Evolutionary conservation across 176 grass and related monocot species (phyloP), one percentile per base, ranked within the genome.

Genomic region (Elaeis guineensis): DNA sequence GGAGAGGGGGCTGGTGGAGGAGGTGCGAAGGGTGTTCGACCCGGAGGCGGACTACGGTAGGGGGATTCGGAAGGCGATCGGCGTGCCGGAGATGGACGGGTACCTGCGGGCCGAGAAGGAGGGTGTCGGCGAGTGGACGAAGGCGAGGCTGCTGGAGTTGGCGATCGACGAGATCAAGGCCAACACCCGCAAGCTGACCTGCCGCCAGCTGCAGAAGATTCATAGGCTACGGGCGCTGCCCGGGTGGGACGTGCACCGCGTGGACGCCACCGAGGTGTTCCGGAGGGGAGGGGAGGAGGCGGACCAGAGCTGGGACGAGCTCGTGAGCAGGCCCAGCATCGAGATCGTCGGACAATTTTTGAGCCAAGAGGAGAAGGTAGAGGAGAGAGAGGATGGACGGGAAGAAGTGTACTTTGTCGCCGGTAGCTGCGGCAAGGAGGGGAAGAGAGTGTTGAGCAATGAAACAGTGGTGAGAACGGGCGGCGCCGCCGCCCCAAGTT

Each of bases 221-320:
- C 62, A 53, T 23, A 50, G 76, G 2, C 77, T 85, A 3, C 57
- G 53, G 5, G 59, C 25, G 59, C 35, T 44, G 35, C 35, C 35
- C 2, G 35, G 80, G 30, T 86, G 83, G 83, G 26, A 15, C 21
- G 65, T 78, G 54, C 21, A 5, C 6, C 50, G 64, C 9, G 64
- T 86, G 6, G 78, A 88, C 72, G 79, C 85, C 49, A 88, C 79
- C 6, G 79, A 88, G 32, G 67, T 57, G 0, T 79, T 83, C 63
- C 30, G 52, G 23, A 6, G 3, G 50, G 22, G 60, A 2, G 72
- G 63, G 3, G 22, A 3, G 14, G 6, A 57, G 54, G 12, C 9
- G 22, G 54, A 56, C 3, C 14, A 52, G 58, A 72, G 68, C 0
- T 90, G 87, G 87, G 59, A 79, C 24, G 3, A 61, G 16, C 56